Percentiles rank a stretch among this genome's conserved stretches.
Conservation (phyloP, 805 yeast species). For the Saturnispora sekii region DNA sequence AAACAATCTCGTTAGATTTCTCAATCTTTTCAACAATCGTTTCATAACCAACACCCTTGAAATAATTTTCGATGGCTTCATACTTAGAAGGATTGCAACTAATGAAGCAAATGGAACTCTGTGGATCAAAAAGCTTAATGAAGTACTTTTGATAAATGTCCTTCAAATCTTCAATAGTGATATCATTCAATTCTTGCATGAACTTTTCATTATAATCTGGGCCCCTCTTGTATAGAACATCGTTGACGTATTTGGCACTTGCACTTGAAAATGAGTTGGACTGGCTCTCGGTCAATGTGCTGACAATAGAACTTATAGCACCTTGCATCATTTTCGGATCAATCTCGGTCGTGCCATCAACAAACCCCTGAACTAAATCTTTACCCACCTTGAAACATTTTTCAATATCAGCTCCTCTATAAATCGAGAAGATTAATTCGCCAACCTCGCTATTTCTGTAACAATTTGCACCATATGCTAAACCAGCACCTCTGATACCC, state of each 20-base stretch:
- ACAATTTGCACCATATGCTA: slow-evolving; percentile 81
- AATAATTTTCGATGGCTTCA: slow-evolving; percentile 36
- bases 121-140: slow-evolving; percentile 51
- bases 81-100: slow-evolving; percentile 64
- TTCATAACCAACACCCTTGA: slow-evolving; percentile 45
- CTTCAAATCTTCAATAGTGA: slow-evolving; percentile 45
- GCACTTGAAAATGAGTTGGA: slow-evolving; percentile 62
- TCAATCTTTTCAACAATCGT: slow-evolving; percentile 48
- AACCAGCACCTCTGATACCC: slow-evolving; percentile 89
- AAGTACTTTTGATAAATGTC: slow-evolving; percentile 48
- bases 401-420: slow-evolving; percentile 76
- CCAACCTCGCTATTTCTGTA: slow-evolving; percentile 55
- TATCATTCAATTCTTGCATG: slow-evolving; percentile 41
- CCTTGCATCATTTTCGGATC: slow-evolving; percentile 57
- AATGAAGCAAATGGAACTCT: slow-evolving; percentile 50
- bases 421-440: slow-evolving; percentile 53
- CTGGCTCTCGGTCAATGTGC: slow-evolving; percentile 57
- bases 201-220: slow-evolving; percentile 48
- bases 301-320: slow-evolving; percentile 68
- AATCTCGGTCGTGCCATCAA: slow-evolving; percentile 42
- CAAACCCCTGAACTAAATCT: slow-evolving; percentile 51
- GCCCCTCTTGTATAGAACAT: slow-evolving; percentile 60
- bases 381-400: slow-evolving; percentile 53
- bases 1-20: slow-evolving; percentile 27
- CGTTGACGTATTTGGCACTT: slow-evolving; percentile 52